Base-by-base conservation (phyloP, 148 eudicot genomes). In the Mesembryanthemum crystallinum region DNA sequence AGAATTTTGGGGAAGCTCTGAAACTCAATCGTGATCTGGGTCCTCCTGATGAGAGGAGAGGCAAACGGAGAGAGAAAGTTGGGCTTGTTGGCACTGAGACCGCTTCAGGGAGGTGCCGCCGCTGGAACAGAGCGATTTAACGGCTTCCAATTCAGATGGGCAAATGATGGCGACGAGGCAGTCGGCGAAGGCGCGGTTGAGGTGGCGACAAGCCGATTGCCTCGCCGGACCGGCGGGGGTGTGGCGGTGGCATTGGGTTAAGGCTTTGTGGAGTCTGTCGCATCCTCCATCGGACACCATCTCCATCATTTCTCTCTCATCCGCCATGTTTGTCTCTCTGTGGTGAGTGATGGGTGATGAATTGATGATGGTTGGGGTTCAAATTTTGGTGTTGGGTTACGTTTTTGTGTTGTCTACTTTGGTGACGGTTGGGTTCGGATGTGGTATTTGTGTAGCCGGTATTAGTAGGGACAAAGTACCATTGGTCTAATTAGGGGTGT, bases 41-140 rank as follows among this genome's bases (percentile, higher is more conserved):
- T 52, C 20, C 60, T 61, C 58, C 12, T 91, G 96, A 66, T 85
- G 87, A 47, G 76, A 80, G 42, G 90, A 82, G 35, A 92, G 87
- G 71, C 97, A 92, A 66, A 67, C 79, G 43, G 94, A 85, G 71
- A 92, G 89, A 59, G 90, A 82, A 72, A 89, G 73, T 32, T 82
- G 89, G 54, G 94, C 97, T 72, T 84, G 79, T 61, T 88, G 86
- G 67, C 97, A 92, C 82, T 92, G 97, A 17, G 90, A 83, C 0
- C 97, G 90, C 75, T 92, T 92, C 20, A 92, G 79, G 57, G 88
- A 81, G 54, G 97, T 92, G 61, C 97, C 97, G 54, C 79, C 81
- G 81, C 92, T 92, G 63, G 92, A 82, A 62, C 97, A 92, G 55
- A 92, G 89, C 30, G 85, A 83, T 76, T 84, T 82, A 15, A 92